Conservation (phyloP, 768 basidiomycete genomes). For the Suillus subalutaceus region DNA sequence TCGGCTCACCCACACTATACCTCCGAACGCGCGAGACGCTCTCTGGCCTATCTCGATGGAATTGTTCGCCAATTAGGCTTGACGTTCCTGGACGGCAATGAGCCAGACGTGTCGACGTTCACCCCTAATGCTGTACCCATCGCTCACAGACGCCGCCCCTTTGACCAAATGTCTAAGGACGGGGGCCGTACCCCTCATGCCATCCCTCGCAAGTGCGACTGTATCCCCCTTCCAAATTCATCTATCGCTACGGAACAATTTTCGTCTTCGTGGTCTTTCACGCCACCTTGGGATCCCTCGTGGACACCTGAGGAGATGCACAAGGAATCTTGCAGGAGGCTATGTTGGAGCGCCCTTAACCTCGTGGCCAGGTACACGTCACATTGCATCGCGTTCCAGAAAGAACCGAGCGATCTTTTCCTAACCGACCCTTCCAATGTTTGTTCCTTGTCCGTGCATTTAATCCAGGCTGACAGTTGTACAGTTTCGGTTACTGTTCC, state of each 20-base stretch:
- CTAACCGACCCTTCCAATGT: slow-evolving; percentile 72
- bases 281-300: slow-evolving; percentile 60
- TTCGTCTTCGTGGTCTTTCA: slow-evolving; percentile 48
- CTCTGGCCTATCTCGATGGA: slow-evolving; percentile 63
- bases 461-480: slow-evolving; percentile 6
- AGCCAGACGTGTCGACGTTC: slow-evolving; percentile 56
- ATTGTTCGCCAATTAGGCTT: slow-evolving; percentile 61
- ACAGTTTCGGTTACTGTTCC: slow-evolving; percentile 59
- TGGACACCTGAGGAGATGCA: slow-evolving; percentile 61
- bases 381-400: slow-evolving; percentile 67
- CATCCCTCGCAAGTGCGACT: slow-evolving; percentile 45
- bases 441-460: slow-evolving; percentile 27
- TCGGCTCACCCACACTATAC: slow-evolving; percentile 72
- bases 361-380: slow-evolving; percentile 70
- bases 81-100: slow-evolving; percentile 57
- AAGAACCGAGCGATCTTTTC: slow-evolving; percentile 57
- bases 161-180: slow-evolving; percentile 30
- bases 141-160: slow-evolving; percentile 38
- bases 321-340: slow-evolving; percentile 71
- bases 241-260: slow-evolving; percentile 38
- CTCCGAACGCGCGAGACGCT: slow-evolving; percentile 51
- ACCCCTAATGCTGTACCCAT: slow-evolving; percentile 53
- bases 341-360: slow-evolving; percentile 76
- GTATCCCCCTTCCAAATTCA: slow-evolving; percentile 42
- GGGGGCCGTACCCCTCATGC: slow-evolving; percentile 30